Evolutionary conservation across 441 rosid species (phyloP), one percentile per base, ranked within the genome.

Genomic region (Rhodomyrtus psidioides): DNA sequence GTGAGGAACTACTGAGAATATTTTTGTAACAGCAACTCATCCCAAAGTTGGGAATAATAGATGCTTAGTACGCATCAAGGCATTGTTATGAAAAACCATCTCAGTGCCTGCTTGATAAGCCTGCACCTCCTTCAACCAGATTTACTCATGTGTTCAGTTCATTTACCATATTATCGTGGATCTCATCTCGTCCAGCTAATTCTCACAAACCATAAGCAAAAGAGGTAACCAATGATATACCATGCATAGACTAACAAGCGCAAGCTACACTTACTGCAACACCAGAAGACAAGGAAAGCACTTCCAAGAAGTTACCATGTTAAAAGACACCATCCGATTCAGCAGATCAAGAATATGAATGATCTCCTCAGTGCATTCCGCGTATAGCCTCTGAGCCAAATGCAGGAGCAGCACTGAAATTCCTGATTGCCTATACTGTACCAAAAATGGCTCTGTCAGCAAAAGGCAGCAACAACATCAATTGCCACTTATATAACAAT

Each of bases 361-460:
- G 83, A 91, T 91, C 90, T 95, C 98, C 85, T 90, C 88, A 54
- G 90, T 94, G 87, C 90, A 90, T 89, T 93, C 98, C 76, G 86
- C 85, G 84, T 92, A 91, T 70, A 88, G 90, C 90, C 88, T 93
- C 85, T 94, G 96, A 82, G 98, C 97, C 93, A 98, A 89, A 86
- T 91, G 98, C 88, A 96, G 89, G 84, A 98, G 95, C 91, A 98
- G 90, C 85, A 98, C 93, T 39, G 92, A 88, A 88, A 94, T 79
- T 28, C 97, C 99, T 51, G 98, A 95, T 90, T 93, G 92, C 62
- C 92, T 83, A 88, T 93, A 92, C 99, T 98, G 89, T 91, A 90
- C 83, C 88, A 60, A 82, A 60, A 82, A 81, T 44, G 55, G 86
- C 34, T 26, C 34, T 81, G 30, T 79, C 86, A 86, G 76, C 53